A percentile compares a stretch with the other conserved stretches of the same genome.
phyloP scores from a whole-genome alignment of 2,329 filamentous ascomycete species.

The Lecanicillium sp. region DNA sequence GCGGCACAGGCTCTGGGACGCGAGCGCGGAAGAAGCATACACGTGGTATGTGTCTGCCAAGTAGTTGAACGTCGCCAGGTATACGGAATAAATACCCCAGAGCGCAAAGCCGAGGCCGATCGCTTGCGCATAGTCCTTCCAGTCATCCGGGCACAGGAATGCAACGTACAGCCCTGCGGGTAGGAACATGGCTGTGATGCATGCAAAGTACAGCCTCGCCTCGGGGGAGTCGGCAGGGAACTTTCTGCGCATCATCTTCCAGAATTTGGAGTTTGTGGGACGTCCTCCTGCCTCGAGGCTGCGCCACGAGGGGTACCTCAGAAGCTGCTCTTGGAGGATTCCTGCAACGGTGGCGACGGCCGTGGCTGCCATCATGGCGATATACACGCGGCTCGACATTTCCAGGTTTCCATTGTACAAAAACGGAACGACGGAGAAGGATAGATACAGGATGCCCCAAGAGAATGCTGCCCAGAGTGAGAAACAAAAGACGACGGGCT shows the following conservation, averaged over 20 bases:
- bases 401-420: constrained; percentile 65
- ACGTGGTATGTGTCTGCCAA: constrained; percentile 81
- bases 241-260: constrained; percentile 38
- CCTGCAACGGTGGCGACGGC: constrained; percentile 61
- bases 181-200: constrained; percentile 66
- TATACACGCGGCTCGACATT: constrained; percentile 64
- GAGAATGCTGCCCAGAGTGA: constrained; percentile 84
- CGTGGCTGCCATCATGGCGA: constrained; percentile 62
- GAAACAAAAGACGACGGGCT: constrained; percentile 79
- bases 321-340: constrained; percentile 65
- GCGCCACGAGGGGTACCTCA: constrained; percentile 38
- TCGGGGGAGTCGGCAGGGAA: constrained; percentile 59
- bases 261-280: constrained; percentile 30
- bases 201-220: constrained; percentile 75
- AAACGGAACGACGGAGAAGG: constrained; percentile 73
- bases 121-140: constrained; percentile 24
- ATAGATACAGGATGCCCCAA: constrained; percentile 84
- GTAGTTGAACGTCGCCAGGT: constrained; percentile 88
- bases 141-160: constrained; percentile 23
- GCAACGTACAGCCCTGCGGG: constrained; percentile 66
- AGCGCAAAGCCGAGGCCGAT: constrained; percentile 68
- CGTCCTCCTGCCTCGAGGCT: constrained; percentile 18
- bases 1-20: constrained; percentile 79
- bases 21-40: constrained; percentile 79
- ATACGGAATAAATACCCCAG: constrained; percentile 81